Evolutionary conservation across 306 rosid genomes (phyloP).

Genomic region (Begonia peltatifolia): DNA sequence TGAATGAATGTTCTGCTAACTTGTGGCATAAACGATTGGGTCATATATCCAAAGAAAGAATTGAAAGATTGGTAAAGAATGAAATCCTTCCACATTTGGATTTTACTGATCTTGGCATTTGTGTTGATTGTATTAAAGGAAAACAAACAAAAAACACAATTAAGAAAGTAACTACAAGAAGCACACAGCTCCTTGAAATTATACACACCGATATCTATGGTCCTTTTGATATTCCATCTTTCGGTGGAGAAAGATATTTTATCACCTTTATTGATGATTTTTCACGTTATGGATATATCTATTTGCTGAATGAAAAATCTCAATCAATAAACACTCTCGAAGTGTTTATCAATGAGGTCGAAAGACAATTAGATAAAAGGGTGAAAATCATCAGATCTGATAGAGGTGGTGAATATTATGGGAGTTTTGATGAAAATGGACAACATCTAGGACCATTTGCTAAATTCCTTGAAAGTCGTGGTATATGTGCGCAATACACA

Average conservation of each 20-base stretch:
- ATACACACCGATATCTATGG: not conserved
- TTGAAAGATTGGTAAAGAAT: not conserved
- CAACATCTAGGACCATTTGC: not conserved
- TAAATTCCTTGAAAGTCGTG: not conserved
- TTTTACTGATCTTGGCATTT: not conserved
- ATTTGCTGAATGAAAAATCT: not conserved
- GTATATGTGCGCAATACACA: not conserved
- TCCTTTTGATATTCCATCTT: not conserved
- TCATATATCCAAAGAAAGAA: not conserved
- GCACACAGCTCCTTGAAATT: not conserved
- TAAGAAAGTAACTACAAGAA: too few relatives aligned
- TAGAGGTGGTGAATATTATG: not conserved
- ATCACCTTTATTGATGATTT: not conserved
- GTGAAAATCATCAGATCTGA: not conserved
- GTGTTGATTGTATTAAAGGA: not conserved
- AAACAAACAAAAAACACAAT: not conserved
- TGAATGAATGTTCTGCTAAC: not conserved
- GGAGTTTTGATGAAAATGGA: not conserved
- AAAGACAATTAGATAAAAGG: not conserved
- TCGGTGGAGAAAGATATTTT: not conserved
- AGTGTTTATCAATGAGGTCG: not conserved
- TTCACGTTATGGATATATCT: not conserved
- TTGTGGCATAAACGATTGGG: not conserved
- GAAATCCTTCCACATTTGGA: not conserved
- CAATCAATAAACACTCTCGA: not conserved